Base-by-base conservation (phyloP, 2,329 filamentous ascomycete species). In the Penicillium sp. region DNA sequence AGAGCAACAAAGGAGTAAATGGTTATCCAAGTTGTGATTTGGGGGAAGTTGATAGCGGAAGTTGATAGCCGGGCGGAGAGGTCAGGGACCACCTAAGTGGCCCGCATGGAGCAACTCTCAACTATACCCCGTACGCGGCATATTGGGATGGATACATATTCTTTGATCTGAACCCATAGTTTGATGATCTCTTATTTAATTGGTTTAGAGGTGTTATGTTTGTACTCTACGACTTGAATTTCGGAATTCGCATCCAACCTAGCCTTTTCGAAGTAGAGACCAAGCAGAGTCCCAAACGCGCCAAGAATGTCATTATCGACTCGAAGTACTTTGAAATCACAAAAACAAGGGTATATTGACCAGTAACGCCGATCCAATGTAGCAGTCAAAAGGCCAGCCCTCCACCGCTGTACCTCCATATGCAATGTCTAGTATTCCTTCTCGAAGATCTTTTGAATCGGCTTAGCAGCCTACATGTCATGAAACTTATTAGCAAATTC, bases 391-490 rank as follows among this genome's bases (percentile, higher is more conserved):
- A 36, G 27, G 45, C 31, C 27, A n/a, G 49, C 50, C 46, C 45
- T 60, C 41, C 43, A 48, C 41, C 41, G 43, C 52, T 48, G 39
- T 48, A 51, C 48, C 27, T 15, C 39, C 50, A 46, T 13, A 56
- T 53, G 40, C 46, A 59, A 41, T 39, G 36, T 31, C 60, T 70
- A 78, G 59, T 80, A 82, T 64, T 82, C 88, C 73, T 92, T 92
- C 68, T 93, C 90, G 64, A 96, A 92, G 2, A 90, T 84, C 72
- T 88, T 90, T 74, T 92, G 88, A 57, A 96, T 95, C 0, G 91
- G 91, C 81, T 92, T 93, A 50, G 91, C 91, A 49, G 90, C 90
- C 89, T 92, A 62, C 25, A 57, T 13, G 38, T 57, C 52, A 52
- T 13, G 10, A 45, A 23, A 52, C 53, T 45, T 64, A 25, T 57